Evolutionary conservation across 768 basidiomycete genomes (phyloP).

Genomic region (Hemileccinum impolitum): DNA sequence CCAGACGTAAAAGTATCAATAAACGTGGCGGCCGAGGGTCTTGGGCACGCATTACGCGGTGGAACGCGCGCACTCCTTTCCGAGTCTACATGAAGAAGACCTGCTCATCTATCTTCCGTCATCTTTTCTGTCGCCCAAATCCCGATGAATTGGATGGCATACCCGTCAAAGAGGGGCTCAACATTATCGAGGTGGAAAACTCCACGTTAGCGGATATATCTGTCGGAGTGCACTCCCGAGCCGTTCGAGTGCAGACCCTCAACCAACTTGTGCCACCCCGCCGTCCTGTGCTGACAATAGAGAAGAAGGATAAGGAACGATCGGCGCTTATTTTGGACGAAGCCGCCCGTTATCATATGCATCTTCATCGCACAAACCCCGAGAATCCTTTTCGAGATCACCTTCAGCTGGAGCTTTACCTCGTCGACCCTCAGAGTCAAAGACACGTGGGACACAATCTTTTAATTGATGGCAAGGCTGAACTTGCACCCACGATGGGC

Average conservation of each 20-base stretch:
- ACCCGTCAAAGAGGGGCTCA: constrained; percentile 38
- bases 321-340: constrained; percentile 46
- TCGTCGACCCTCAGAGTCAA: constrained; percentile 45
- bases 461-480: constrained; percentile 45
- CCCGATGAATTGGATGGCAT: constrained; percentile 32
- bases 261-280: constrained; percentile 39
- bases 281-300: constrained; percentile 37
- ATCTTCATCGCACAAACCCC: constrained; percentile 51
- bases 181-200: constrained; percentile 44
- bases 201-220: constrained; percentile 50
- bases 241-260: constrained; percentile 43
- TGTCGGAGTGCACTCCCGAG: constrained; percentile 38
- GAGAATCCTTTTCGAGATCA: constrained; percentile 43
- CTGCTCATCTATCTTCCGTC: constrained; percentile 45
- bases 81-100: constrained; percentile 51
- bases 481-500: constrained; percentile 40
- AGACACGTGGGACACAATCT: constrained; percentile 43
- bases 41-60: constrained; percentile 52
- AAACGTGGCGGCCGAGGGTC: constrained; percentile 37
- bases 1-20: constrained; percentile 36
- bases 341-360: constrained; percentile 57
- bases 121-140: constrained; percentile 36
- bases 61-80: constrained; percentile 58
- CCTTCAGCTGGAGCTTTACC: constrained; percentile 53
- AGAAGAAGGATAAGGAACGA: constrained; percentile 32